Evolutionary conservation across 164 flowering plant genomes (phyloP).

Genomic region (Nelumbo lutea): DNA sequence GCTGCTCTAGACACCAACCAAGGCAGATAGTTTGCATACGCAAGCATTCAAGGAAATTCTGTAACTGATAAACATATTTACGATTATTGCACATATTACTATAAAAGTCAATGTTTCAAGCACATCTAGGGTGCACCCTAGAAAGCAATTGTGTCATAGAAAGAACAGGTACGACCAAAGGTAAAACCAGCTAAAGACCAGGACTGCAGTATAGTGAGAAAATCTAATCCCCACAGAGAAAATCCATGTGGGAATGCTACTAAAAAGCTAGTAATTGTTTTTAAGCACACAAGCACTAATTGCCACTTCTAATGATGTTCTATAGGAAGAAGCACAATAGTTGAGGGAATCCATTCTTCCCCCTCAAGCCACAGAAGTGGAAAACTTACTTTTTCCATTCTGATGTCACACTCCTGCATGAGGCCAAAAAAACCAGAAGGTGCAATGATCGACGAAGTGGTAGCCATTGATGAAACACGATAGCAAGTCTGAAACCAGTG

Average conservation of each 20-base stretch:
- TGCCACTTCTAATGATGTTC: conserved; percentile 32
- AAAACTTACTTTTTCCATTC: conserved; percentile 46
- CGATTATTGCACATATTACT: not conserved
- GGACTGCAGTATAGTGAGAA: conserved; percentile 14
- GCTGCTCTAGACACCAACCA: not conserved
- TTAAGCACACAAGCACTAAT: conserved; percentile 30
- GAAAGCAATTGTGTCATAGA: conserved; percentile 11
- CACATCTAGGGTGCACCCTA: conserved; percentile 13
- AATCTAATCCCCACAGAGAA: conserved; percentile 18
- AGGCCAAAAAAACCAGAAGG: conserved; percentile 14
- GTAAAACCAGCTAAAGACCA: conserved; percentile 14
- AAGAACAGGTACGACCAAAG: not conserved
- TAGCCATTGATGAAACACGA: conserved; percentile 12
- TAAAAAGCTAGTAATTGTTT: conserved; percentile 21
- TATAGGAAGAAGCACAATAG: conserved; percentile 24
- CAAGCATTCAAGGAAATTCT: not conserved
- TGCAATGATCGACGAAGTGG: conserved; percentile 16
- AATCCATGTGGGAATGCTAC: conserved; percentile 22
- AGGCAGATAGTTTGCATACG: not conserved
- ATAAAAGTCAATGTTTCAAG: conserved; percentile 11
- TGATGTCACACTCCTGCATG: conserved; percentile 27
- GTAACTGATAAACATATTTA: not conserved
- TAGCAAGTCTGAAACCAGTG: not conserved
- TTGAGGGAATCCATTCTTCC: conserved; percentile 22
- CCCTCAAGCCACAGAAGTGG: conserved; percentile 24